These are phyloP conservation scores for Eucalyptus urophylla DNA, from an alignment of 345 rosid genomes.

Conservation along the genomic window DNA sequence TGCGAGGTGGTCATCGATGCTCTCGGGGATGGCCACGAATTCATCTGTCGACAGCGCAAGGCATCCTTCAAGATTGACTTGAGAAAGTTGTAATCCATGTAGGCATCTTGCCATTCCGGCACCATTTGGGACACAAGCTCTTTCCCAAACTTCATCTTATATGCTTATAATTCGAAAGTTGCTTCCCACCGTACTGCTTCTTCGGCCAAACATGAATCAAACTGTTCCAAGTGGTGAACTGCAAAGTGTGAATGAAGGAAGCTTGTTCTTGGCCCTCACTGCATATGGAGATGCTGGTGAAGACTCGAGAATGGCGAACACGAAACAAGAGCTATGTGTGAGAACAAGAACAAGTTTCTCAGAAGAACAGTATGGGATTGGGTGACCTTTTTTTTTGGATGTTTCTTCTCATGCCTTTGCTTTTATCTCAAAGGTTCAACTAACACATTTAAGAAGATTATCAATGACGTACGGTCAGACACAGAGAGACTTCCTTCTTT, in stretches of 20 bases:
- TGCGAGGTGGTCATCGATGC: conserved; percentile 1
- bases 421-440: not conserved
- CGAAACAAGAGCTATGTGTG: not conserved
- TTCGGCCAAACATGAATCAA: not conserved
- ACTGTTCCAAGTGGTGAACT: not conserved
- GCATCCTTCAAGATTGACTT: conserved; percentile 23
- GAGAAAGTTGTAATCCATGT: conserved; percentile 44
- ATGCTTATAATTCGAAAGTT: not conserved
- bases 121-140: conserved; percentile 51
- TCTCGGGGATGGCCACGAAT: not conserved
- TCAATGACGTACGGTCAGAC: not conserved
- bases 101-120: conserved; percentile 64
- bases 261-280: not conserved
- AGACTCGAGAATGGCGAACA: not conserved
- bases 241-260: not conserved
- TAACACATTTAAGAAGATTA: not conserved
- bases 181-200: not conserved
- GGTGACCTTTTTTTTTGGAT: not conserved
- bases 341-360: not conserved
- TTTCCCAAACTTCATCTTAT: conserved; percentile 49
- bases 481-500: not conserved
- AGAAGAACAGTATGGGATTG: not conserved
- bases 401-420: not conserved
- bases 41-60: conserved; percentile 2
- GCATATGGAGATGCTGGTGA: not conserved